Evolutionary conservation across 768 basidiomycete species (phyloP).

Genomic region (Pleurotus eryngii): DNA sequence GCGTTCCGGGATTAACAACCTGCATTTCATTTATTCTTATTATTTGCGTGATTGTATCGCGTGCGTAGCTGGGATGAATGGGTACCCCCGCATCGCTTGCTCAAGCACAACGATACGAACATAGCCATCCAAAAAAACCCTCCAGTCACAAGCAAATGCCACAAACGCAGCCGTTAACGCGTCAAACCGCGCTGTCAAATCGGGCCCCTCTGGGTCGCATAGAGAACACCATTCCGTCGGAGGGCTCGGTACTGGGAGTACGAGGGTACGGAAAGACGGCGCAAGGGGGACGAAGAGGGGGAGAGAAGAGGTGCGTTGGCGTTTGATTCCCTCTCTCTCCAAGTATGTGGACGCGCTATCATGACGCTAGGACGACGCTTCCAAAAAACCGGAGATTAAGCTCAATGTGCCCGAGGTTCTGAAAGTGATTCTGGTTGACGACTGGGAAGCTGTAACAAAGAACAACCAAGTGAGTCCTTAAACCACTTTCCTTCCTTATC

Average conservation of each 20-base stretch:
- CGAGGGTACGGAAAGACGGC: conserved; percentile 53
- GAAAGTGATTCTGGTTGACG: conserved; percentile 88
- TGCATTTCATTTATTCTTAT: not conserved
- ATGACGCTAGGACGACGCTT: conserved; percentile 62
- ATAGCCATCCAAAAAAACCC: conserved; percentile 73
- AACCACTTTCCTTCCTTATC: not conserved
- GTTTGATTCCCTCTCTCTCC: conserved; percentile 2
- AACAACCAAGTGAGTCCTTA: conserved; percentile 68
- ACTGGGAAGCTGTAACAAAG: conserved; percentile 98
- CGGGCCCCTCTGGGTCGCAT: conserved; percentile 12
- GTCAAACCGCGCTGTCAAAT: conserved; percentile 18
- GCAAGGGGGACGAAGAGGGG: conserved; percentile 65
- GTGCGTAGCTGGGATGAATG: conserved; percentile 90
- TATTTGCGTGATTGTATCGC: not conserved
- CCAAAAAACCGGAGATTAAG: conserved; percentile 85
- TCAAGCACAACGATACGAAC: conserved; percentile 83
- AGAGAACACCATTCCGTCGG: conserved; percentile 18
- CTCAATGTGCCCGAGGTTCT: conserved; percentile 86
- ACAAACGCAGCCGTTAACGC: conserved; percentile 16
- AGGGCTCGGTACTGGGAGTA: conserved; percentile 18
- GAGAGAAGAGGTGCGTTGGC: conserved; percentile 62
- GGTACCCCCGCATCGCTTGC: conserved; percentile 77
- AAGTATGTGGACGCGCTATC: not conserved
- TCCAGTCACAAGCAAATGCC: conserved; percentile 37
- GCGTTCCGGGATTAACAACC: conserved; percentile 20